Base-by-base conservation (phyloP, 768 basidiomycete species). In the Tricholomella constricta region DNA sequence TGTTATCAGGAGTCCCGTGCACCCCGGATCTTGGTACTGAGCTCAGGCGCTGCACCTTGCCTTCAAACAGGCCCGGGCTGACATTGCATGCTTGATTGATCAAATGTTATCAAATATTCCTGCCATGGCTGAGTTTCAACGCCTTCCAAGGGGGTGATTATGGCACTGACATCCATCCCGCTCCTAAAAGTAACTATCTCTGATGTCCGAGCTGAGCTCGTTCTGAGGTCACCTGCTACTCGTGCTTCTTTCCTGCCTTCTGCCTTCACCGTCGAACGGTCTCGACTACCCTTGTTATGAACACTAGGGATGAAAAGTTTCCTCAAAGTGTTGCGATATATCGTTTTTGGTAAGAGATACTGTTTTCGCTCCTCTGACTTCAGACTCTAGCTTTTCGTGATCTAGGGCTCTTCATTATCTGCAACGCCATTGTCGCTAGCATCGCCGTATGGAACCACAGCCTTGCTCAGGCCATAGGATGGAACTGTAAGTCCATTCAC, bases 361-460 rank as follows among this genome's bases (percentile, higher is more conserved):
- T 20, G 12, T 46, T 40, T 15, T 37, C 36, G 4, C 42, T 27
- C 11, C 23, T 27, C 31, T 8, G 15, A 10, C 42, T 15, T 15
- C 5, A 26, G 14, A 10, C 17, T n/a, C 15, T 2, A 17, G 14
- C 15, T 43, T 15, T n/a, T 22, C 19, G 42, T 2, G 43, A 47
- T 36, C 26, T 55, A 90, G 88, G 71, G 62, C 55, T 82, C 41
- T 84, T 86, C 66, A 76, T 84, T 58, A 65, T 82, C 56, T 89
- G 80, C 67, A 86, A 80, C 72, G 84, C 86, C 42, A 73, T 87
- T 59, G 75, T 82, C 51, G 80, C 82, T 55, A 84, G 81, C 59
- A 75, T 83, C 26, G 82, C 86, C 50, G 83, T 85, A 17, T 89
- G 87, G 88, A 87, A 89, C 67, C 64, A 80, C 38, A 80, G 80